Base-by-base conservation (phyloP, 2,329 filamentous ascomycete species). In the Ascosphaera acerosa region DNA sequence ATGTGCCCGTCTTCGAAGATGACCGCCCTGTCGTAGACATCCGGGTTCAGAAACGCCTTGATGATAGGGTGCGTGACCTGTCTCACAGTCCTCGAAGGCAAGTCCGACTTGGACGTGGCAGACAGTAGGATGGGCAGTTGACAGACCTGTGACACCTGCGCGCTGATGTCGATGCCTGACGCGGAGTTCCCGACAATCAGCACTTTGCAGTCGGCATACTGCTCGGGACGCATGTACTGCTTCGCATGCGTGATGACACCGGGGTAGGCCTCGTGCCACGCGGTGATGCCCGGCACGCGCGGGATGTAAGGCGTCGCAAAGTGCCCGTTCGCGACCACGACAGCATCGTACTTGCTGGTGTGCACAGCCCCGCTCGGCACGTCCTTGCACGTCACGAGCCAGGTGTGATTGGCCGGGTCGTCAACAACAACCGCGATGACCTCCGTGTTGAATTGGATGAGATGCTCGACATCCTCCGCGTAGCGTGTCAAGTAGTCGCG, bases 151-250 rank as follows among this genome's bases (percentile, higher is more conserved):
- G 61, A 64, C 41, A 92, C 74, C 46, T 92, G 84, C 2, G 60
- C 54, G 10, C 73, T 72, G 41, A 94, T 78, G 44, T 94, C 84
- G 10, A 80, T 53, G 0, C 80, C 84, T 0, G 78, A 90, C 0
- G 81, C 75, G 1, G 74, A 74, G 42, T 78, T 87, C 6, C 84
- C 84, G 0, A 92, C 69, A 0, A 92, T 62, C 4, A 92, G 50
- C 7, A 87, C 76, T 49, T 77, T 89, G 47, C 76, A 75, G 32
- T 56, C 60, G 1, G 47, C 45, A 42, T 72, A 91, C 0, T 55
- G 43, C 12, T 66, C 61, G 0, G 76, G 64, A 0, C 52, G 61
- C 25, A 81, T 70, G 45, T 81, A 94, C 34, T 69, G 67, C 47
- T 87, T 91, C 1, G 81, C 80, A 49, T 87, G 77, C 2, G 59